Evolutionary conservation across 768 basidiomycete genomes (phyloP).

Genomic region (Hygrophorus pudorinus): DNA sequence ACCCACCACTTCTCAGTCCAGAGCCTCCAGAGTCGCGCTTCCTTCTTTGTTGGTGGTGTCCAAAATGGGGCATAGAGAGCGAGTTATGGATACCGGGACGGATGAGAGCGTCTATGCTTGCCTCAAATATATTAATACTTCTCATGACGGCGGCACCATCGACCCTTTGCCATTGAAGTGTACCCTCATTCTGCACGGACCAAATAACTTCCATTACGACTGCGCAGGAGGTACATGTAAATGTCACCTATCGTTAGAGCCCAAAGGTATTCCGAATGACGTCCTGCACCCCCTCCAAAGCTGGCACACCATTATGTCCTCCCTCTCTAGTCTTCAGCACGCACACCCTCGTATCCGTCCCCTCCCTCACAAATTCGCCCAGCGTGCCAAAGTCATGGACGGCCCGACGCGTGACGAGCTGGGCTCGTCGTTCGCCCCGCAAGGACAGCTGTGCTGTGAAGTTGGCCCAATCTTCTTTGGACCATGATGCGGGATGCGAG

Average conservation of each 20-base stretch:
- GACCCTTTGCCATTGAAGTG: too few species aligned
- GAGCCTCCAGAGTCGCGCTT: too few species aligned
- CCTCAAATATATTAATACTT: too few species aligned
- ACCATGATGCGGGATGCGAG: constrained; percentile 5
- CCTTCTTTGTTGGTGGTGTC: too few species aligned
- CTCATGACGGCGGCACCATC: too few species aligned
- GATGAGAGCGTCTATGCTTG: too few species aligned
- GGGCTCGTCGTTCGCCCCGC: constrained; percentile 31
- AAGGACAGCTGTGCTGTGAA: constrained; percentile 28
- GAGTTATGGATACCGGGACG: too few species aligned
- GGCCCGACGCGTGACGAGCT: constrained; percentile 33
- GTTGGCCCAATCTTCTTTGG: constrained; percentile 32
- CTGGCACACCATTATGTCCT: constrained; percentile 50
- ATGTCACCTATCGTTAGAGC: constrained; percentile 7
- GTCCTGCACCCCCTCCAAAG: constrained; percentile 69
- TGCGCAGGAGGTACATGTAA: too few species aligned
- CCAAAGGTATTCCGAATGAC: constrained; percentile 34
- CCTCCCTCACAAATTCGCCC: constrained; percentile 37
- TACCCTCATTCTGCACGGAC: too few species aligned
- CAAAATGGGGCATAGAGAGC: too few species aligned
- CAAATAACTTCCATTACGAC: too few species aligned
- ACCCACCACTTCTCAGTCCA: too few species aligned
- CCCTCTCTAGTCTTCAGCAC: constrained; percentile 56
- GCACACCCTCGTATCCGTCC: constrained; percentile 36
- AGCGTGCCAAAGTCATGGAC: constrained; percentile 50